Base-by-base conservation (phyloP, 139 green algal species). In the Chlorella ohadii region DNA sequence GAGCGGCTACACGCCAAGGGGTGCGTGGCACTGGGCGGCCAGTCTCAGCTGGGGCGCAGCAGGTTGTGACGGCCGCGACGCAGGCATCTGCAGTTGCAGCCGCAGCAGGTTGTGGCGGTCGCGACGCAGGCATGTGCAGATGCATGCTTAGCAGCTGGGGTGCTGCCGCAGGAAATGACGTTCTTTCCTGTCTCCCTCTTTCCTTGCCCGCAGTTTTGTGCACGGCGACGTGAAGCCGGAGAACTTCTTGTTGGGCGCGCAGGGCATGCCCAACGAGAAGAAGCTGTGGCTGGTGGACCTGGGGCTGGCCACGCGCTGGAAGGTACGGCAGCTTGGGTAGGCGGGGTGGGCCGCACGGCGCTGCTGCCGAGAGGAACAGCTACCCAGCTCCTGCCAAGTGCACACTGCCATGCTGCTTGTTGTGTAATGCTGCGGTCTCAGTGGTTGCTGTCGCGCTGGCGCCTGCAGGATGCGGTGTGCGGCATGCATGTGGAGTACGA, bases 151-250 rank as follows among this genome's bases (percentile, higher is more conserved):
- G 51, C 51, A 23, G 12, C 2, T 59, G 51, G 51, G 19, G 2
- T 51, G 16, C 17, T 47, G 33, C 15, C 34, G 5, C 41, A 23
- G 2, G 0, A 36, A 5, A 28, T 20, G 3, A 44, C 33, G 33
- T 41, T 3, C 12, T 28, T 15, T 22, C 7, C 41, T 2, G 39
- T 7, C 41, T n/a, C 72, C 28, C n/a, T 1, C 72, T n/a, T 39
- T 3, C 47, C 44, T 17, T 4, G 3, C 44, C 27, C 80, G 79
- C 85, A 96, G 95, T 41, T 99, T 98, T 90, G 97, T 99, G 38
- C 97, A 99, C 83, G 97, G 97, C 11, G 97, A 99, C 89, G 96
- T 99, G 23, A 99, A 99, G 92, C 97, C 97, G 7, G 97, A 99
- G 84, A 99, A 99, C 91, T 99, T 99, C 90, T 84, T 99, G 55